Base-by-base conservation (phyloP, 73 alveolate genomes). In the Halteria grandinella region DNA sequence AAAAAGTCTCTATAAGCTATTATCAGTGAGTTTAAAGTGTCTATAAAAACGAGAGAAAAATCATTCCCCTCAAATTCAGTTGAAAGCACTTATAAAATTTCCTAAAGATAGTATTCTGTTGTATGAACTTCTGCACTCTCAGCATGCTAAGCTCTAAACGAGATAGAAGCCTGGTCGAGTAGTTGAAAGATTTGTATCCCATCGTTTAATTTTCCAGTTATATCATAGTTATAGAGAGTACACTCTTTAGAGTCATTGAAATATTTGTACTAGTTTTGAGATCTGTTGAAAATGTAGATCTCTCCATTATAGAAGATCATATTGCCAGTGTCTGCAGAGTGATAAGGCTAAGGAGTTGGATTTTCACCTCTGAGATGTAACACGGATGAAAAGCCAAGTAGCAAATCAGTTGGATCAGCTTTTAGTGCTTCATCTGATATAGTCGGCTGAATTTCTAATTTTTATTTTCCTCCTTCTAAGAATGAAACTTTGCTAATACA, bases 241-340 rank as follows among this genome's bases (percentile, higher is more conserved):
- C 27, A 21, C 12, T 40, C 7, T 25, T 14, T 0, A 14, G 53
- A 41, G 17, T 40, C 50, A 49, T 84, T 59, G 17, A 55, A 20
- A 58, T 27, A 34, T 32, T 31, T 11, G 52, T 71, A 17, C 31
- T 40, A 15, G 24, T 63, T 45, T 50, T 24, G n/a, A 0, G 32
- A 29, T 18, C 49, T 41, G 50, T 53, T 73, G 58, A 70, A 63
- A 24, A 43, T 52, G 81, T 70, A 94, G 20, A 94, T 88, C 77
- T 94, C 99, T 4, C 99, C 99, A 83, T 94, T 94, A 79, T 86
- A 92, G 45, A 76, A 83, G 44, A 94, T 60, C 45, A 92, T 66
- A 73, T 87, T 92, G 48, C 69, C 47, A 8, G 40, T 60, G 14
- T 70, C 57, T 25, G 58, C 82, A 33, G 47, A 55, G 20, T 28